Evolutionary conservation across 179 eudicot genomes (phyloP), one percentile per base, ranked within the genome.

Genomic region (Beta macrorhiza): DNA sequence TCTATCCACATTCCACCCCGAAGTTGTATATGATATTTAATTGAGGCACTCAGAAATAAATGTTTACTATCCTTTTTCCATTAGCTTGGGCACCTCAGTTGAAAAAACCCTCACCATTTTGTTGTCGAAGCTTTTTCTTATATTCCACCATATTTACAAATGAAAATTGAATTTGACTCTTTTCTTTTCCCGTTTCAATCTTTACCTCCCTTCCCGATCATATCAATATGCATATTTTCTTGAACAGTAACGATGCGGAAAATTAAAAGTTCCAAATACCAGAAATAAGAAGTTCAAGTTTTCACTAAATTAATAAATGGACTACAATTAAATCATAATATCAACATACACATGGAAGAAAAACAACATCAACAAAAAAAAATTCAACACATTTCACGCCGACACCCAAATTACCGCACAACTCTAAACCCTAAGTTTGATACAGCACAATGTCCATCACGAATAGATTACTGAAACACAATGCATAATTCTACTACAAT

Each of bases 361-460:
- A 29, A 29, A 12, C 44, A 13, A 65, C 7, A 29, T 25, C 7
- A 12, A 29, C 69, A 45, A 6, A 49, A 6, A 3, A 49, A 49
- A 49, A 29, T 12, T 11, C 7, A 8, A 29, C 17, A 29, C 15
- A 11, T 0, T 11, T 29, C 44, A 1, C 1, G 44, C 16, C 69
- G 42, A 42, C 16, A 64, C 16, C 5, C 1, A 69, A 68, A 52
- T 44, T 7, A 42, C 20, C 11, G 20, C 68, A 47, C 17, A 55
- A 59, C 68, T 44, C 42, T 47, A 76, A 81, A 68, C 83, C 68
- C 70, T 68, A 81, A 5, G 61, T 42, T 75, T 64, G 1, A 67
- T 32, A 1, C 25, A 7, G 32, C 52, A 49, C 9, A 49, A 32
- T 37, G 29, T 25, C 4, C 2, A 32, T 74, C 25, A 56, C 37